Percentiles rank a stretch among this genome's conserved stretches.
These are phyloP conservation scores for Nigrospora osmanthi DNA, from an alignment of 2,329 filamentous ascomycete genomes.

Conservation along the genomic window DNA sequence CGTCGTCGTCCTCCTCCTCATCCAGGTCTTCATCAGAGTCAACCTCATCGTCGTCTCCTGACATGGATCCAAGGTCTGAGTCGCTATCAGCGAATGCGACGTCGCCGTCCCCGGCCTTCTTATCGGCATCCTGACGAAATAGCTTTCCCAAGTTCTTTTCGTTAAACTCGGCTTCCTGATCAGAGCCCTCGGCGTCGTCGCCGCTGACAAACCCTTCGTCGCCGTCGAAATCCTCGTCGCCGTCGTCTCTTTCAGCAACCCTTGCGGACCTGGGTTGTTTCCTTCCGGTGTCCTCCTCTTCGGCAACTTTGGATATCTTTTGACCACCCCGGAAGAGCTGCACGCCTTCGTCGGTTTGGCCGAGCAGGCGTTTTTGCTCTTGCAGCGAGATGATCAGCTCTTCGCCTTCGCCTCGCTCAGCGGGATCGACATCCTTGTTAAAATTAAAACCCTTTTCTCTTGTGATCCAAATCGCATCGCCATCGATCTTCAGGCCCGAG, in stretches of 20 bases:
- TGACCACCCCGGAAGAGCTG: constrained; percentile 78
- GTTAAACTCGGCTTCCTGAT: constrained; percentile 48
- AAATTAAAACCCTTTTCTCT: constrained; percentile 70
- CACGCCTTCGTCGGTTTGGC: constrained; percentile 74
- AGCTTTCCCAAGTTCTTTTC: constrained; percentile 53
- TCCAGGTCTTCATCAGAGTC: constrained; percentile 36
- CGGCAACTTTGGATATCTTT: constrained; percentile 51
- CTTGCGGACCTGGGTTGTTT: constrained; percentile 51
- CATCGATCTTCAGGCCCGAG: constrained; percentile 90
- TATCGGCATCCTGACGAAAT: constrained; percentile 45
- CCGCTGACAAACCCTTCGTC: constrained; percentile 48
- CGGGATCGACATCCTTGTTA: constrained; percentile 54
- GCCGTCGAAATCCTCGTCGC: constrained; percentile 36
- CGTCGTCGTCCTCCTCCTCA: constrained; percentile 40
- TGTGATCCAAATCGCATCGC: constrained; percentile 89
- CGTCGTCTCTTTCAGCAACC: constrained; percentile 52
- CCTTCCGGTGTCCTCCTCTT: constrained; percentile 52
- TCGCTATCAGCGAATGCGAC: constrained; percentile 93
- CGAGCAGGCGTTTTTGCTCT: constrained; percentile 71
- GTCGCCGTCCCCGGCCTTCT: constrained; percentile 55
- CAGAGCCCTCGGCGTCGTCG: constrained; percentile 42
- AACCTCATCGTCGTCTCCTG: constrained; percentile 39
- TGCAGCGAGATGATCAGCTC: constrained; percentile 90
- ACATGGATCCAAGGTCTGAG: constrained; percentile 88
- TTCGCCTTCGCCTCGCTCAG: constrained; percentile 84